phyloP scores from a whole-genome alignment of 2,329 filamentous ascomycete genomes.

The Claviceps sp. region DNA sequence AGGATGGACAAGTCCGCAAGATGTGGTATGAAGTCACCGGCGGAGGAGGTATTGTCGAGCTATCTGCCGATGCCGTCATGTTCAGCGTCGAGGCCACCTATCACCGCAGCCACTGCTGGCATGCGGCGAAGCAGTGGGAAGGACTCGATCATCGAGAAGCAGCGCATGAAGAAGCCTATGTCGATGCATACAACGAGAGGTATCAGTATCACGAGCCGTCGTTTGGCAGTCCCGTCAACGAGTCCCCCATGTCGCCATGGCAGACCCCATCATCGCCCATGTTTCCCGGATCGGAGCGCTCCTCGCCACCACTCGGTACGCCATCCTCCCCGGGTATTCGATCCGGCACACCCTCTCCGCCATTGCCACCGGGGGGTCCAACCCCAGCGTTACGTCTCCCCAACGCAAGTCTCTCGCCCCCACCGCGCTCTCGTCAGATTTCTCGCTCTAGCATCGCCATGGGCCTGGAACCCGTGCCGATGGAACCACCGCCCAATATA shows the following conservation, averaged over 20 bases:
- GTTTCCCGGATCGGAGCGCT: conserved; percentile 18
- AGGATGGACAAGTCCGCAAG: conserved; percentile 48
- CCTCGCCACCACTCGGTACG: neutral
- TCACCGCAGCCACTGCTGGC: conserved; percentile 43
- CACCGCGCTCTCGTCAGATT: conserved; percentile 18
- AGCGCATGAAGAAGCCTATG: conserved; percentile 4
- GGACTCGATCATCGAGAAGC: conserved; percentile 15
- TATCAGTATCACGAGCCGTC: neutral
- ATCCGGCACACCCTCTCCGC: conserved; percentile 16
- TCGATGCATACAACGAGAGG: neutral
- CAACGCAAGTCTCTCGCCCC: conserved; percentile 26
- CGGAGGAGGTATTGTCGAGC: conserved; percentile 40
- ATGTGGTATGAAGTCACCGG: conserved; percentile 67
- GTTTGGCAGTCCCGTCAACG: conserved; percentile 16
- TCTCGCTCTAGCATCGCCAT: conserved; percentile 30
- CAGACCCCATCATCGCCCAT: conserved; percentile 24
- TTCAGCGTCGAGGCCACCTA: conserved; percentile 49
- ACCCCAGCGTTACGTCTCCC: conserved; percentile 21
- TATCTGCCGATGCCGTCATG: conserved; percentile 45
- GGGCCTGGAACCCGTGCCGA: conserved; percentile 29
- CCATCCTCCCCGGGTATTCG: conserved; percentile 11
- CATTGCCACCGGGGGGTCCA: conserved; percentile 12
- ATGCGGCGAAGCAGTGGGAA: conserved; percentile 38
- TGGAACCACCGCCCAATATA: conserved; percentile 20
- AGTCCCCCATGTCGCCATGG: conserved; percentile 24